These are phyloP conservation scores for Spiraea crenata DNA, from an alignment of 331 rosid species.

Conservation along the genomic window DNA sequence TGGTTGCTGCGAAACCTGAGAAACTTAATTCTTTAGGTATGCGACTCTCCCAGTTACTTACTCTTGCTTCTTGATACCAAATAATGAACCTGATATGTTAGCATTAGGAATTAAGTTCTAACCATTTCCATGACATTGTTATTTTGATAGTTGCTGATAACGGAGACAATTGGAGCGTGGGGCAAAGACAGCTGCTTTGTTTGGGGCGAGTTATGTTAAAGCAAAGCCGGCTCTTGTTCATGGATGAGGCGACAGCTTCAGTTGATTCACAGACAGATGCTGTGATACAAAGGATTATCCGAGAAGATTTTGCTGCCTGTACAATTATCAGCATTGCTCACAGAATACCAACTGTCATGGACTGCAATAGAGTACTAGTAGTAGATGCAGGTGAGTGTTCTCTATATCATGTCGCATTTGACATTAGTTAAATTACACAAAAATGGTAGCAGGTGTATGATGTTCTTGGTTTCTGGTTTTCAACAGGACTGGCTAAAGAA, in stretches of 20 bases:
- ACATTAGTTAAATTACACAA: neutral
- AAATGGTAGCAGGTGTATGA: neutral
- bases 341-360: constrained; percentile 94
- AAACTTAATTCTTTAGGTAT: constrained; percentile 70
- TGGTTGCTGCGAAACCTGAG: constrained; percentile 65
- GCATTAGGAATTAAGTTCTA: neutral
- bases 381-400: constrained; percentile 60
- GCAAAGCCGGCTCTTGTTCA: constrained; percentile 66
- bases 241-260: constrained; percentile 96
- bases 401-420: neutral
- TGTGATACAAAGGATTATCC: constrained; percentile 67
- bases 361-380: constrained; percentile 73
- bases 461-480: neutral
- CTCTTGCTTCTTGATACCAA: neutral
- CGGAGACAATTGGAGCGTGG: constrained; percentile 97
- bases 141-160: constrained; percentile 48
- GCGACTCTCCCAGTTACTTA: neutral
- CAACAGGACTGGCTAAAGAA: constrained; percentile 66
- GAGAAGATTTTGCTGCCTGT: constrained; percentile 74
- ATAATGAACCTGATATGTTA: neutral
- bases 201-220: constrained; percentile 92
- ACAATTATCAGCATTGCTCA: constrained; percentile 95
- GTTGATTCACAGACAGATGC: constrained; percentile 90
- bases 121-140: neutral
- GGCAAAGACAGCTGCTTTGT: constrained; percentile 91